Conservation (phyloP, 129 eudicot species). For the Kitagawia praeruptora region DNA sequence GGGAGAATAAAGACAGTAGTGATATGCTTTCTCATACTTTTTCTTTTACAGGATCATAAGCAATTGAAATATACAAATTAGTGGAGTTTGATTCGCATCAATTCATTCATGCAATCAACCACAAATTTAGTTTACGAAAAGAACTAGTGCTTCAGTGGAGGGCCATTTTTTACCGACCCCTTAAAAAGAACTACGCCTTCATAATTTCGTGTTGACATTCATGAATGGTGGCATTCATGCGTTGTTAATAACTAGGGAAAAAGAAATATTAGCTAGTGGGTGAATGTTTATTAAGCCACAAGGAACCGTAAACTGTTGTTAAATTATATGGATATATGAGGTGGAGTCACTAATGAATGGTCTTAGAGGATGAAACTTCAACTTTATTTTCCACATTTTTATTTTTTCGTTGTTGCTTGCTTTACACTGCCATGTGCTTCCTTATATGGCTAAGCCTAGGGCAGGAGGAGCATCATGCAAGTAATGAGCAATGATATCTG, state of each 20-base stretch:
- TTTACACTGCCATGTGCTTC: too few relatives aligned
- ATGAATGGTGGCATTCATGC: background rate
- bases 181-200: background rate
- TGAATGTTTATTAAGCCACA: background rate
- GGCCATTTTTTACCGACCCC: background rate
- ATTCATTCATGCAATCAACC: background rate
- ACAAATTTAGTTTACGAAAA: background rate
- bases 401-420: too few relatives aligned
- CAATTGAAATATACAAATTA: background rate
- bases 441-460: too few relatives aligned
- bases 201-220: background rate
- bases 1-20: slow-evolving; percentile 1
- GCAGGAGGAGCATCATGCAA: too few relatives aligned
- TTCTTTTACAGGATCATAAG: background rate
- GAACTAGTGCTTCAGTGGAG: background rate
- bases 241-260: background rate
- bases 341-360: slow-evolving; percentile 6
- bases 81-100: slow-evolving; percentile 1
- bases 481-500: too few relatives aligned
- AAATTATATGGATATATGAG: background rate
- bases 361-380: background rate
- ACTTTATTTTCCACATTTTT: too few relatives aligned
- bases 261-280: background rate
- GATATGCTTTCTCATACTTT: slow-evolving; percentile 1
- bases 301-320: background rate